Percentiles rank a stretch among this genome's conserved stretches.
phyloP scores from a whole-genome alignment of 352 stramenopile genomes.

The Phytophthora tubulina region DNA sequence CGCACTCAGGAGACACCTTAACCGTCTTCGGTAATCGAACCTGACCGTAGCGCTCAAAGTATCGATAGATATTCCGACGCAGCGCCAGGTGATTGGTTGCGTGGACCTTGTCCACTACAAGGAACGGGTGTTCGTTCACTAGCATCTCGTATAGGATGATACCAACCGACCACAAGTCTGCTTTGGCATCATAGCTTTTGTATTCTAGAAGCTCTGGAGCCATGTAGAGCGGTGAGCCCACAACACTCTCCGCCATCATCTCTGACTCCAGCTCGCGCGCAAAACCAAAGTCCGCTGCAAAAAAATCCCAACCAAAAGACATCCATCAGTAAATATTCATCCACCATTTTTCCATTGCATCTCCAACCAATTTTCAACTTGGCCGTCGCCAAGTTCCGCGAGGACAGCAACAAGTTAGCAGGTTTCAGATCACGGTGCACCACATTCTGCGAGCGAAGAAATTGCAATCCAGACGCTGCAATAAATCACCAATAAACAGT shows the following conservation, averaged over 20 bases:
- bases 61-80: slow-evolving; percentile 81
- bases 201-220: slow-evolving; percentile 83
- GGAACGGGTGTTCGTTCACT: slow-evolving; percentile 81
- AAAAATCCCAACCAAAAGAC: neutral
- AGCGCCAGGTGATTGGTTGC: slow-evolving; percentile 84
- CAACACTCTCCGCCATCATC: slow-evolving; percentile 83
- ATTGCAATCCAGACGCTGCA: slow-evolving; percentile 75
- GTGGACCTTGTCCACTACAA: slow-evolving; percentile 78
- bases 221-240: slow-evolving; percentile 86
- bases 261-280: slow-evolving; percentile 73
- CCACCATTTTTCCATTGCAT: slow-evolving; percentile 3
- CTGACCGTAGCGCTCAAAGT: slow-evolving; percentile 69
- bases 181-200: slow-evolving; percentile 88
- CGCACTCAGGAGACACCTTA: slow-evolving; percentile 69
- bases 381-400: slow-evolving; percentile 64
- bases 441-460: slow-evolving; percentile 79
- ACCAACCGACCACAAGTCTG: slow-evolving; percentile 82
- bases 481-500: neutral
- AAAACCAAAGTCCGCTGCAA: slow-evolving; percentile 79
- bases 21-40: slow-evolving; percentile 64
- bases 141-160: slow-evolving; percentile 90
- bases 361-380: slow-evolving; percentile 82
- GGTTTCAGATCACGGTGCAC: slow-evolving; percentile 84
- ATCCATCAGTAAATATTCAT: slow-evolving; percentile 38
- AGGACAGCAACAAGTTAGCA: slow-evolving; percentile 79